These are phyloP conservation scores for Actinomortierella ambigua DNA, from an alignment of 371 early-diverging fungal species.

Conservation along the genomic window DNA sequence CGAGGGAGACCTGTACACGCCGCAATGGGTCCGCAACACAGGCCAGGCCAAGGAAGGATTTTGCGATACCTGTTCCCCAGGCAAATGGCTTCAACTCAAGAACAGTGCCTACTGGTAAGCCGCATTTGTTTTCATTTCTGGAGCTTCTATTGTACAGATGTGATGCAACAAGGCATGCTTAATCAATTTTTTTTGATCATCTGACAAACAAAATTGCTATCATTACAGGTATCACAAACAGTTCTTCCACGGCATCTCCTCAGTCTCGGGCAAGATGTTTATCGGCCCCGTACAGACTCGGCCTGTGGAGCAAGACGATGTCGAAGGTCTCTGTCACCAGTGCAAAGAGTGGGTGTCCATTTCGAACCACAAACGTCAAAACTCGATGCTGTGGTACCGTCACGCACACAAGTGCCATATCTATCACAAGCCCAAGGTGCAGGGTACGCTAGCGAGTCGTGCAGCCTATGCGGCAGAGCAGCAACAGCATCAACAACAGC, in stretches of 20 bases:
- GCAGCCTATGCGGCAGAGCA: no score
- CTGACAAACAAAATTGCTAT: neutral
- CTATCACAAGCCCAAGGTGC: slow-evolving; percentile 78
- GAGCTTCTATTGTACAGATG: neutral
- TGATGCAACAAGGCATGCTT: neutral
- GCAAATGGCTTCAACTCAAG: slow-evolving; percentile 91
- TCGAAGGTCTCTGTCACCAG: slow-evolving; percentile 90
- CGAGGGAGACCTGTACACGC: slow-evolving; percentile 86
- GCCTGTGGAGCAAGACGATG: slow-evolving; percentile 64
- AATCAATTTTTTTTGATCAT: slow-evolving; percentile 4
- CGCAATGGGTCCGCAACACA: slow-evolving; percentile 81
- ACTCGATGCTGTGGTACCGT: slow-evolving; percentile 86
- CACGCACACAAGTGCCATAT: slow-evolving; percentile 95
- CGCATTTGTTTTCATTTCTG: neutral
- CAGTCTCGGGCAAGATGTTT: slow-evolving; percentile 84
- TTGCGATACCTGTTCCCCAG: slow-evolving; percentile 87
- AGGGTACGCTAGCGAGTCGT: slow-evolving; percentile 8
- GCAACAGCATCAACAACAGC: no score
- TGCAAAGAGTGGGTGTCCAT: slow-evolving; percentile 87
- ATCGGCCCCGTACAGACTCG: slow-evolving; percentile 76
- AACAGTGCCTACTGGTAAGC: slow-evolving; percentile 90
- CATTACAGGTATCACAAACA: slow-evolving; percentile 88
- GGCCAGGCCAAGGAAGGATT: slow-evolving; percentile 88
- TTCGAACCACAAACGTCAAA: slow-evolving; percentile 76
- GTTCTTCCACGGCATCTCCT: slow-evolving; percentile 92